phyloP scores from a whole-genome alignment of 176 grass and related monocot genomes.

The Chloris gayana region DNA sequence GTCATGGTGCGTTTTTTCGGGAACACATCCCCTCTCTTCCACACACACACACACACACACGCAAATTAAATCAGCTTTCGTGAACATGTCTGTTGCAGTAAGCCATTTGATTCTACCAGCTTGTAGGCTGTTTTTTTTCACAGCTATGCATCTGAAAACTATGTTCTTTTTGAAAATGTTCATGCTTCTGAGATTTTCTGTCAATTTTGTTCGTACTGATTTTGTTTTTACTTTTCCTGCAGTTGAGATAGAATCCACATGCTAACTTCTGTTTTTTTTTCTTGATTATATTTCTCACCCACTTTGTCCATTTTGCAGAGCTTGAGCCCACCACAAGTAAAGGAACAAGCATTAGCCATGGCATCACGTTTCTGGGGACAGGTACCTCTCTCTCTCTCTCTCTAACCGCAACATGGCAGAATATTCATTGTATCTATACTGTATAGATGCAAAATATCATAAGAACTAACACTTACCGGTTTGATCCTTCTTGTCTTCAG shows the following conservation, averaged over 20 bases:
- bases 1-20: neutral
- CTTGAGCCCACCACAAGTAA: neutral
- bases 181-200: neutral
- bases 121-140: too few relatives aligned
- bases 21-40: neutral
- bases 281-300: neutral
- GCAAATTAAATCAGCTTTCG: too few relatives aligned
- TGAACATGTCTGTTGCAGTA: too few relatives aligned
- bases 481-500: conserved; percentile 38
- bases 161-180: neutral
- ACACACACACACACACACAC: too few relatives aligned
- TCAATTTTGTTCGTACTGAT: neutral
- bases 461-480: conserved; percentile 4
- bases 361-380: conserved; percentile 86
- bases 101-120: neutral
- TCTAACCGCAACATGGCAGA: neutral
- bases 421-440: neutral
- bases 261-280: neutral
- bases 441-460: neutral
- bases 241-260: neutral
- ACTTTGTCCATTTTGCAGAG: conserved; percentile 18
- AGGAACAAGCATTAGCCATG: conserved; percentile 48
- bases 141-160: neutral
- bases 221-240: neutral
- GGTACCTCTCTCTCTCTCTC: conserved; percentile 31